phyloP scores from a whole-genome alignment of 176 grass and related monocot genomes.

The Stipa capillata region DNA sequence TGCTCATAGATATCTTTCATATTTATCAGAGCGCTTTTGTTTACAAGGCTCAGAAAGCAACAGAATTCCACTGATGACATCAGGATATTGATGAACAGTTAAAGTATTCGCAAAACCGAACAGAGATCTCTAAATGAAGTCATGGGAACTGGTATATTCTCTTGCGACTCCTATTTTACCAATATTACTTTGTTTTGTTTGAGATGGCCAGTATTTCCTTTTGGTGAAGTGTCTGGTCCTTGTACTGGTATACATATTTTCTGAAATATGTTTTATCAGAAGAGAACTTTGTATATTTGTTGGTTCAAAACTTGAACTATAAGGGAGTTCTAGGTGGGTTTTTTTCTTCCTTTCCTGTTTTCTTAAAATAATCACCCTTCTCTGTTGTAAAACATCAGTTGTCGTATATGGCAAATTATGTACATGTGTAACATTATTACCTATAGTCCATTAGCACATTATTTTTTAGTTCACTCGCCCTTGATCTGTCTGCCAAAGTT shows the following conservation, averaged over 20 bases:
- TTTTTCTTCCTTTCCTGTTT: neutral
- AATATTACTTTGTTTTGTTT: neutral
- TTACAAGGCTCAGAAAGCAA: constrained; percentile 5
- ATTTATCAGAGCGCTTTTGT: neutral
- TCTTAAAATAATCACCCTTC: neutral
- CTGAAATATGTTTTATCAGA: neutral
- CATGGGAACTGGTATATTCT: neutral
- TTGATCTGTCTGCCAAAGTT: neutral
- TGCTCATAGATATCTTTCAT: constrained; percentile 9
- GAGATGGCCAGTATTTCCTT: neutral
- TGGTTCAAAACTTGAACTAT: neutral
- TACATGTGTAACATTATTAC: neutral
- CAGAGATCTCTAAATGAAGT: neutral
- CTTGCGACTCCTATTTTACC: neutral
- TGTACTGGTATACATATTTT: neutral
- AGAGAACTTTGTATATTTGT: neutral
- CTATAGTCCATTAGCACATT: neutral
- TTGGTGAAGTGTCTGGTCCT: neutral
- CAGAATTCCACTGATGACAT: neutral
- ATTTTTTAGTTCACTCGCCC: neutral
- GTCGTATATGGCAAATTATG: neutral
- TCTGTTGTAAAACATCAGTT: neutral
- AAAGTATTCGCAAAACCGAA: neutral
- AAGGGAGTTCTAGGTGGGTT: neutral
- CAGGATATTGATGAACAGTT: neutral